Base-by-base conservation (phyloP, 805 yeast genomes). In the Nakazawaea wickerhamii region DNA sequence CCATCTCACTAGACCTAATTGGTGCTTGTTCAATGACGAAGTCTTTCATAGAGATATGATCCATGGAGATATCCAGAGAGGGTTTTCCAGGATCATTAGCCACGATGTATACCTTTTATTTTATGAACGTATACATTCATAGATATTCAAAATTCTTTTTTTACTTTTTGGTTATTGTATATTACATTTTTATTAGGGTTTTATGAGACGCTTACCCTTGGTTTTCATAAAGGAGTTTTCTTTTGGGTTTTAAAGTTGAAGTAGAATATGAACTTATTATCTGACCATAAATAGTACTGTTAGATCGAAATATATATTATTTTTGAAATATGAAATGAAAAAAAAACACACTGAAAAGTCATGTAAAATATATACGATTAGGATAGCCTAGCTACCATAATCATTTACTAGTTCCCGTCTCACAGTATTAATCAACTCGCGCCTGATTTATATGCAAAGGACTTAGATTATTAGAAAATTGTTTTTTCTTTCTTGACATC, bases 21-120 rank as follows among this genome's bases (percentile, higher is more conserved):
- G 93, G 93, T 79, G 81, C 48, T 73, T 73, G 48, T 84, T 84
- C 58, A 91, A 84, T 55, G 95, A 84, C 59, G 91, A 84, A 39
- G 65, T 62, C 33, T 74, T 73, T 30, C 66, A 70, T 53, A 48
- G 58, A 36, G 68, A 68, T 48, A 53, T 68, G 18, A 53, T 63
- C 6, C 81, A 77, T 50, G 82, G 77, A 26, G 67, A 67, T 52
- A 49, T 62, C 14, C 64, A 65, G 30, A 64, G 61, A 15, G 62
- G 62, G 6, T 55, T 64, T 13, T 58, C 55, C 3, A 58, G 60
- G 11, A 57, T 70, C 46, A 72, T 73, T 28, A 73, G 81, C 31
- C 67, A 71, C 40, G 83, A 80, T 46, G 89, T 78, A 1, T 84
- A 84, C 55, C 80, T 84, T 17, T 59, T 84, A 52, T 83, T 84